Conservation (phyloP, 2,329 filamentous ascomycete genomes). For the Colletotrichum kahawae region DNA sequence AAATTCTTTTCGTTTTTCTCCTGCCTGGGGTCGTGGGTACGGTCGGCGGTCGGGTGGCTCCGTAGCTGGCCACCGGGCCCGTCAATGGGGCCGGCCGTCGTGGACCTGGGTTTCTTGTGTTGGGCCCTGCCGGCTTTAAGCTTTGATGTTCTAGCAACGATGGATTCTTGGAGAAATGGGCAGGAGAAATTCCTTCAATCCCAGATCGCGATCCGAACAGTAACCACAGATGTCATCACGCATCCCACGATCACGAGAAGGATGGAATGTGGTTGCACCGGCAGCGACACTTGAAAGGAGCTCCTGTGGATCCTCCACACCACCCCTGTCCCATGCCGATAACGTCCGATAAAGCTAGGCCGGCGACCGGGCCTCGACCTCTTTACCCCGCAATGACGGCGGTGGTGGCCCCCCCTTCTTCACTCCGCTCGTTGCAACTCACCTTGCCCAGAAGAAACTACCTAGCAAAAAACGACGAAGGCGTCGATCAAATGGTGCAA, state of each 20-base stretch:
- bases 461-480: background rate
- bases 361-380: background rate
- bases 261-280: background rate
- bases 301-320: slow-evolving; percentile 1
- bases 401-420: background rate
- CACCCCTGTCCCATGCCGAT: background rate
- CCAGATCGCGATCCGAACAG: background rate
- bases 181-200: too few relatives aligned
- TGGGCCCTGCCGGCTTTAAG: background rate
- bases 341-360: slow-evolving; percentile 7
- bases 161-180: background rate
- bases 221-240: background rate
- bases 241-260: background rate
- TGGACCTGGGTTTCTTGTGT: background rate
- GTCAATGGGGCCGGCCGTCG: background rate
- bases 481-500: too few relatives aligned
- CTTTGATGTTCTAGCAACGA: background rate
- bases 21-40: background rate
- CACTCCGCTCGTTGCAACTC: background rate
- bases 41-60: background rate
- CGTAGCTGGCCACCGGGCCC: background rate
- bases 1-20: background rate
- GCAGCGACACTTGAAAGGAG: background rate
- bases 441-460: background rate
- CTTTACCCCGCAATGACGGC: slow-evolving; percentile 19